Evolutionary conservation across 192 early-diverging fungal species (phyloP).

Genomic region (Gamsiella multidivaricata): DNA sequence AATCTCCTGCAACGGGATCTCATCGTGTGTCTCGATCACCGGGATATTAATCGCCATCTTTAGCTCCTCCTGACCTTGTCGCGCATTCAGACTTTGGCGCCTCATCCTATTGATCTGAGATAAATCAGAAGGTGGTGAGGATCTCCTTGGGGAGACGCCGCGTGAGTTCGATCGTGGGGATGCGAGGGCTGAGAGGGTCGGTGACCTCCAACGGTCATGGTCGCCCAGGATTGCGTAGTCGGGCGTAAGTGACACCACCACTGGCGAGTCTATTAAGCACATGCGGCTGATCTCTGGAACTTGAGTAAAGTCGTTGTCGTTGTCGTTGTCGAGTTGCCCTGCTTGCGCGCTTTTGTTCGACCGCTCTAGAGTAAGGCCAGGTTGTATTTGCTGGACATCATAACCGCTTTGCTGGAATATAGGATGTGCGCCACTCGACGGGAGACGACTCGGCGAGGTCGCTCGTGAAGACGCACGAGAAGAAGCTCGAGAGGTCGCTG

Average conservation of each 20-base stretch:
- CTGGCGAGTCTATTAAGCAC: too few species aligned
- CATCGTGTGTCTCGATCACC: constrained; percentile 31
- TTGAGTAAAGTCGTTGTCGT: too few species aligned
- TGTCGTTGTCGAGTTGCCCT: too few species aligned
- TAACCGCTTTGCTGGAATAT: too few species aligned
- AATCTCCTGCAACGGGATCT: constrained; percentile 44
- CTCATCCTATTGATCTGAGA: background rate
- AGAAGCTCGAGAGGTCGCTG: constrained; percentile 7
- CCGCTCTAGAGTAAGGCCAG: too few species aligned
- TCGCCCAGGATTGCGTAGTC: constrained; percentile 9
- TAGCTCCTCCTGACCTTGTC: background rate
- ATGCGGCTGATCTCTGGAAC: too few species aligned
- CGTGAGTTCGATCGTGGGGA: constrained; percentile 6
- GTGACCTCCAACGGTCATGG: constrained; percentile 44
- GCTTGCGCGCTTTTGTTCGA: too few species aligned
- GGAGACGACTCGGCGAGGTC: background rate
- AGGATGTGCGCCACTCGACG: too few species aligned
- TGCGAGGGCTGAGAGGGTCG: constrained; percentile 28
- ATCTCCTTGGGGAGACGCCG: background rate
- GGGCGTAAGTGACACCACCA: background rate
- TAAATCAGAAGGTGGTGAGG: background rate
- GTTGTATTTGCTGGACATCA: too few species aligned
- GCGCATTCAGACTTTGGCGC: background rate
- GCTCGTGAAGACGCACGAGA: background rate
- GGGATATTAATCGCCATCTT: constrained; percentile 19